Percentiles rank a stretch among this genome's conserved stretches.
phyloP scores from a whole-genome alignment of 2,329 filamentous ascomycete genomes.

The Apiospora saccharicola region DNA sequence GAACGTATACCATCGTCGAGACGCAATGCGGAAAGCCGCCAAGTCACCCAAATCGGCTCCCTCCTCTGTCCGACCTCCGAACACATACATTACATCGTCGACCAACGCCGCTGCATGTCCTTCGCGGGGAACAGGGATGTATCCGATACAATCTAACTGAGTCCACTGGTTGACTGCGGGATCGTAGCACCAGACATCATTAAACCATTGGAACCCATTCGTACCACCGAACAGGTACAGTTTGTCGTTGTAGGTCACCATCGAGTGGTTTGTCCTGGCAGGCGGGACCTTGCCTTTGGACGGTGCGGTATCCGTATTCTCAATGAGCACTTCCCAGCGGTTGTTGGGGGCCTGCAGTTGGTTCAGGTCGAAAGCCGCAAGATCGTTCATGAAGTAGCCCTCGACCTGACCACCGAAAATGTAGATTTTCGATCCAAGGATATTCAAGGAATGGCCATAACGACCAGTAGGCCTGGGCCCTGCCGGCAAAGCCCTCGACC shows the following conservation, averaged over 20 bases:
- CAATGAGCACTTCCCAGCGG: constrained; percentile 91
- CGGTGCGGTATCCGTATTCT: constrained; percentile 71
- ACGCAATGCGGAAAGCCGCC: constrained; percentile 77
- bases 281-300: constrained; percentile 77
- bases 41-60: constrained; percentile 92
- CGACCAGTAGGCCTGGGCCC: constrained; percentile 86
- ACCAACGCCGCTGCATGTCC: constrained; percentile 93
- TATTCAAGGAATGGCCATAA: constrained; percentile 96
- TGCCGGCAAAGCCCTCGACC: constrained; percentile 91
- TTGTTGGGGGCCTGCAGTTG: constrained; percentile 90
- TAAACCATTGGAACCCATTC: constrained; percentile 96
- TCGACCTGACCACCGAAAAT: constrained; percentile 98
- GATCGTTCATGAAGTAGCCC: constrained; percentile 96
- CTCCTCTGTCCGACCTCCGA: constrained; percentile 94
- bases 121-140: constrained; percentile 92
- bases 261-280: constrained; percentile 91
- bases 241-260: constrained; percentile 91
- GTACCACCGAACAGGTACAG: constrained; percentile 98
- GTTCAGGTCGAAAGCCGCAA: constrained; percentile 94
- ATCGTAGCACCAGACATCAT: constrained; percentile 98
- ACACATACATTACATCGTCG: constrained; percentile 99
- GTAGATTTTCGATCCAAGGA: constrained; percentile 95
- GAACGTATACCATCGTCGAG: constrained; percentile 97
- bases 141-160: constrained; percentile 94
- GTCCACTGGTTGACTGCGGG: constrained; percentile 83